Percentiles rank a stretch among this genome's conserved stretches.
These are phyloP conservation scores for Coprinopsis sp. DNA, from an alignment of 768 basidiomycete species.

Conservation along the genomic window DNA sequence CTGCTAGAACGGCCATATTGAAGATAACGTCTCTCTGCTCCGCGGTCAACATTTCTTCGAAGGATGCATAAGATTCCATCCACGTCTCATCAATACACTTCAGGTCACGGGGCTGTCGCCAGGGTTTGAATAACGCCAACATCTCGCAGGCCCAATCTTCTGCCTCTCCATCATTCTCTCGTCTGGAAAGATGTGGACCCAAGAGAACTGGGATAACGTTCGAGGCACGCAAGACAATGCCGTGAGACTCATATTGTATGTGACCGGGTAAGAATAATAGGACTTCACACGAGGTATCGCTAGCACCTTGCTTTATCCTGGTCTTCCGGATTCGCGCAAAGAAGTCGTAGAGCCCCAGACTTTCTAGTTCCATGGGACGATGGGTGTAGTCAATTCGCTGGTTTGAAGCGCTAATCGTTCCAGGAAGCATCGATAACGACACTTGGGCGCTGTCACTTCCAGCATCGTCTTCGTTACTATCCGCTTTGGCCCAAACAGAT, in stretches of 20 bases:
- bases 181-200: not conserved
- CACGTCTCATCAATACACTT: not conserved
- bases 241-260: not conserved
- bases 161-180: not conserved
- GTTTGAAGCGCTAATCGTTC: not conserved
- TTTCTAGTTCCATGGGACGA: rapidly evolving
- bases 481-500: no score
- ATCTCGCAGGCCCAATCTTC: not conserved
- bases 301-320: no score
- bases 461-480: no score
- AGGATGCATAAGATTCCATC: no score
- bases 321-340: no score
- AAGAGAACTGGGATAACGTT: not conserved
- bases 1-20: no score
- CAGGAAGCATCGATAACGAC: no score
- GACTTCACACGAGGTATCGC: no score
- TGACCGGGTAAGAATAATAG: not conserved
- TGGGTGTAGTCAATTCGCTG: not conserved
- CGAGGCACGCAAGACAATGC: not conserved
- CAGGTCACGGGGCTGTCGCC: not conserved
- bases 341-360: not conserved
- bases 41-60: no score
- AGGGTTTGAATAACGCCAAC: no score
- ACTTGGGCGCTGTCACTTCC: no score
- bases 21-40: no score